Percentiles rank a stretch among this genome's conserved stretches.
These are phyloP conservation scores for Shiraia sp. DNA, from an alignment of 2,329 filamentous ascomycete species.

Conservation along the genomic window DNA sequence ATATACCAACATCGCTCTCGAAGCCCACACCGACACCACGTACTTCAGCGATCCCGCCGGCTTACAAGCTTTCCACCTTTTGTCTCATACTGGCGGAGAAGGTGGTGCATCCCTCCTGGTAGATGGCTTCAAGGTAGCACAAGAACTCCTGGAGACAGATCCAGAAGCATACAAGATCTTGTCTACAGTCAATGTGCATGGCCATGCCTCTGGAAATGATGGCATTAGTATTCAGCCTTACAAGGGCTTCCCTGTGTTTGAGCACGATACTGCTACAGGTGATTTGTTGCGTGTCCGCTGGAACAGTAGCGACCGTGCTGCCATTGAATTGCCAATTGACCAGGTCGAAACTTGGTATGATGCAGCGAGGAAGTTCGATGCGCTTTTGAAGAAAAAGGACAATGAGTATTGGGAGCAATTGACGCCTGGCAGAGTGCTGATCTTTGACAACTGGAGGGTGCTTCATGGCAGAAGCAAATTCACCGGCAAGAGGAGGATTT, in stretches of 20 bases:
- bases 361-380: slow-evolving; percentile 75
- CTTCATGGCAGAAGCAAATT: slow-evolving; percentile 86
- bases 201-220: slow-evolving; percentile 85
- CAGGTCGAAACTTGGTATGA: slow-evolving; percentile 71
- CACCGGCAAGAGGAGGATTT: slow-evolving; percentile 81
- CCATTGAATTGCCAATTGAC: slow-evolving; percentile 60
- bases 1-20: slow-evolving; percentile 83
- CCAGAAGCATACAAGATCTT: slow-evolving; percentile 63
- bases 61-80: slow-evolving; percentile 88
- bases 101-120: slow-evolving; percentile 83
- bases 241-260: slow-evolving; percentile 71
- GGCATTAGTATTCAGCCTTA: slow-evolving; percentile 80
- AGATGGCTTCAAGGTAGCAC: slow-evolving; percentile 79
- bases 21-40: slow-evolving; percentile 90
- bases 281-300: slow-evolving; percentile 72
- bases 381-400: slow-evolving; percentile 66
- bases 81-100: slow-evolving; percentile 71
- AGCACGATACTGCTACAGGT: slow-evolving; percentile 54
- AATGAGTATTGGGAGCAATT: slow-evolving; percentile 82
- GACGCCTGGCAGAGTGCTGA: slow-evolving; percentile 76
- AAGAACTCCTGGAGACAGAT: slow-evolving; percentile 59
- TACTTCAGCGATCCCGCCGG: slow-evolving; percentile 94
- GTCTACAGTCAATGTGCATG: slow-evolving; percentile 62
- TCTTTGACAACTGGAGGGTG: slow-evolving; percentile 97
- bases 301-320: slow-evolving; percentile 89